phyloP scores from a whole-genome alignment of 164 flowering plant genomes.

The Akebia trifoliata region DNA sequence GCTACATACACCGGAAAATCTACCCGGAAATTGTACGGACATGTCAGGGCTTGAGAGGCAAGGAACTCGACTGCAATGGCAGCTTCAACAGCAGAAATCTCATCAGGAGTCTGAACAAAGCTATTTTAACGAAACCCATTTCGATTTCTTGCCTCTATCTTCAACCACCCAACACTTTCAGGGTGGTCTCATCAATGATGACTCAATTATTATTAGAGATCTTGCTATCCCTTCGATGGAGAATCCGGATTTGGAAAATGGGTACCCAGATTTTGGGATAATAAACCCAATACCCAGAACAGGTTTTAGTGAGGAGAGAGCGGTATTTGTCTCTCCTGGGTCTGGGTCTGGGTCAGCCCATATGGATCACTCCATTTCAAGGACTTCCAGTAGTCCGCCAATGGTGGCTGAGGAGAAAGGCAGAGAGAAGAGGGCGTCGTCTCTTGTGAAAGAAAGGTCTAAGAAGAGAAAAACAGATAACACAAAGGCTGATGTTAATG shows the following conservation, averaged over 20 bases:
- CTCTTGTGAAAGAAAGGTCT: slow-evolving; percentile 46
- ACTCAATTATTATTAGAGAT: slow-evolving; percentile 23
- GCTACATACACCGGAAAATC: slow-evolving; percentile 34
- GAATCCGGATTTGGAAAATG: slow-evolving; percentile 45
- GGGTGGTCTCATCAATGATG: slow-evolving; percentile 22
- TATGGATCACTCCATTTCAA: slow-evolving; percentile 24
- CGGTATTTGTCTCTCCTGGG: slow-evolving; percentile 19
- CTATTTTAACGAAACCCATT: slow-evolving; percentile 26
- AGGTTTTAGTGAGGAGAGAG: slow-evolving; percentile 9
- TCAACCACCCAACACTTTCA: slow-evolving; percentile 22
- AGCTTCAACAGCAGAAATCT: slow-evolving; percentile 20
- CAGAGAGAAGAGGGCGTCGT: slow-evolving; percentile 9
- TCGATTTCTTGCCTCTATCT: slow-evolving; percentile 21
- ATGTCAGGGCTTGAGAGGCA: slow-evolving; percentile 58
- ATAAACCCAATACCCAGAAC: slow-evolving; percentile 12
- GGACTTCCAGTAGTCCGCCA: slow-evolving; percentile 43
- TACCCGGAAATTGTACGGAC: slow-evolving; percentile 32
- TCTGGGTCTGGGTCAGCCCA: too few species aligned
- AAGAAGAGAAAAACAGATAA: slow-evolving; percentile 67
- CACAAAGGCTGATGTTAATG: slow-evolving; percentile 14
- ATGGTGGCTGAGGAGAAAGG: slow-evolving; percentile 10
- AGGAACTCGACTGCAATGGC: slow-evolving; percentile 51
- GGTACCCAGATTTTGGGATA: slow-evolving; percentile 43
- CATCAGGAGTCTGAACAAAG: slow-evolving; percentile 17
- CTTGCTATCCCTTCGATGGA: slow-evolving; percentile 28